These are phyloP conservation scores for Fulvia fulva DNA, from an alignment of 2,329 filamentous ascomycete genomes.

Conservation along the genomic window DNA sequence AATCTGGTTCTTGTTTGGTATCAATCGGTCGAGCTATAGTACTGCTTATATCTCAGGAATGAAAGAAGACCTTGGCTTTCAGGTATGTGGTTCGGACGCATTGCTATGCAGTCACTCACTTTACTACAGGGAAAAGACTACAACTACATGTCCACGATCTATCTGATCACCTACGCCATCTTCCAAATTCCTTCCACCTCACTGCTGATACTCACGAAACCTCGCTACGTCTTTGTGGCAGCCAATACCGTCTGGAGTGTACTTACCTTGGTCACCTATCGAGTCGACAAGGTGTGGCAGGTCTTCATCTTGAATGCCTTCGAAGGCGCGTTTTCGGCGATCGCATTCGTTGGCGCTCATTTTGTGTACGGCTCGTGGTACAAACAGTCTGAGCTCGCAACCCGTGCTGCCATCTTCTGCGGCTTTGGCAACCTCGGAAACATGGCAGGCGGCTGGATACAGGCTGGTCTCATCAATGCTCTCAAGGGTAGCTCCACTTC, in stretches of 20 bases:
- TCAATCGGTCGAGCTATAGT: conserved; percentile 43
- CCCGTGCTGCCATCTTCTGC: conserved; percentile 41
- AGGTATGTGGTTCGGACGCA: conserved; percentile 25
- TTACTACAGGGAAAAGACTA: conserved; percentile 15
- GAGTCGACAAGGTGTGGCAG: conserved; percentile 42
- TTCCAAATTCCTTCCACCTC: conserved; percentile 45
- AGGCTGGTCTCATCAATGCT: conserved; percentile 39
- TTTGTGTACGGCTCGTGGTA: conserved; percentile 47
- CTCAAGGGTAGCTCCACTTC: conserved; percentile 34
- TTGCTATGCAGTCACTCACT: not conserved
- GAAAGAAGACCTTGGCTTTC: conserved; percentile 49
- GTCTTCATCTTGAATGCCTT: conserved; percentile 44
- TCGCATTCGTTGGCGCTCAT: conserved; percentile 44
- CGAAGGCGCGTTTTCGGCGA: conserved; percentile 43
- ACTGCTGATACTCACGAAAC: conserved; percentile 36
- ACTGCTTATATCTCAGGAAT: conserved; percentile 53
- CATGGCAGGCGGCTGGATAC: conserved; percentile 47
- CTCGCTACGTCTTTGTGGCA: conserved; percentile 43
- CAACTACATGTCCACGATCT: conserved; percentile 21
- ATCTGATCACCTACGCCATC: conserved; percentile 41
- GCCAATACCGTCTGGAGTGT: conserved; percentile 45
- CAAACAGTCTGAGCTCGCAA: conserved; percentile 42
- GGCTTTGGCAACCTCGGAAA: conserved; percentile 43
- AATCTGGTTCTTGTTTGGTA: conserved; percentile 48
- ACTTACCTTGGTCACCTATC: conserved; percentile 43